phyloP scores from a whole-genome alignment of 139 green algal genomes.

The Coelastrella sp. region DNA sequence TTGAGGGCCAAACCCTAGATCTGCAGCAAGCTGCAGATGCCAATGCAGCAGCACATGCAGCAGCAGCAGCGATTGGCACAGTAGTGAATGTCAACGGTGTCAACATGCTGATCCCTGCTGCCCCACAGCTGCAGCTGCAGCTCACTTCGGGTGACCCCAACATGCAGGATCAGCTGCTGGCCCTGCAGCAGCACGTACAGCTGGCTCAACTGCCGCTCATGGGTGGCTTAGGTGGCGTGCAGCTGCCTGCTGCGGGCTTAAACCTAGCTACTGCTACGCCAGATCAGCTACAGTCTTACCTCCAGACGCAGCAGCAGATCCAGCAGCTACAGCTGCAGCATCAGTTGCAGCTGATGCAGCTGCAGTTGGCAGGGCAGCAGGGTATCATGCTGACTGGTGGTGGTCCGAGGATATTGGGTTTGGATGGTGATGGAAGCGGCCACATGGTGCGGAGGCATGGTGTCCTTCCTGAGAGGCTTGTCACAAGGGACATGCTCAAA shows the following conservation, averaged over 20 bases:
- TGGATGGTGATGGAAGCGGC: background rate
- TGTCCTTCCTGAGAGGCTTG: conserved; percentile 29
- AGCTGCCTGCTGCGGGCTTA: background rate
- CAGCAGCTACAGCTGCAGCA: conserved; percentile 44
- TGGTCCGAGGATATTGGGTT: background rate
- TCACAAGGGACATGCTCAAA: conserved; percentile 31
- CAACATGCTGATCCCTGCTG: conserved; percentile 43
- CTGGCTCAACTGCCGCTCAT: conserved; percentile 21
- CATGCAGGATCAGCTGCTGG: conserved; percentile 31
- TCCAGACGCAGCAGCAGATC: conserved; percentile 40
- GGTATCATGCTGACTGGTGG: background rate
- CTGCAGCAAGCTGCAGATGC: background rate
- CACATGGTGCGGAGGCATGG: conserved; percentile 50
- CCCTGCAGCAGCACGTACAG: conserved; percentile 47
- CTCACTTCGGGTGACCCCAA: background rate
- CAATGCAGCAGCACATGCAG: conserved; percentile 32
- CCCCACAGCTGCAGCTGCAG: conserved; percentile 47
- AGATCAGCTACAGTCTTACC: conserved; percentile 39
- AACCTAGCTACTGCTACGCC: background rate
- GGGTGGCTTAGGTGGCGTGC: conserved; percentile 3
- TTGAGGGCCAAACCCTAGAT: background rate
- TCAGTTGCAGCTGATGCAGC: conserved; percentile 47
- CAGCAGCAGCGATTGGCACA: background rate
- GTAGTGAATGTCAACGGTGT: conserved; percentile 44
- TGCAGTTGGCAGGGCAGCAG: conserved; percentile 17